Base-by-base conservation (phyloP, 768 basidiomycete species). In the Russula griseocarnosa region DNA sequence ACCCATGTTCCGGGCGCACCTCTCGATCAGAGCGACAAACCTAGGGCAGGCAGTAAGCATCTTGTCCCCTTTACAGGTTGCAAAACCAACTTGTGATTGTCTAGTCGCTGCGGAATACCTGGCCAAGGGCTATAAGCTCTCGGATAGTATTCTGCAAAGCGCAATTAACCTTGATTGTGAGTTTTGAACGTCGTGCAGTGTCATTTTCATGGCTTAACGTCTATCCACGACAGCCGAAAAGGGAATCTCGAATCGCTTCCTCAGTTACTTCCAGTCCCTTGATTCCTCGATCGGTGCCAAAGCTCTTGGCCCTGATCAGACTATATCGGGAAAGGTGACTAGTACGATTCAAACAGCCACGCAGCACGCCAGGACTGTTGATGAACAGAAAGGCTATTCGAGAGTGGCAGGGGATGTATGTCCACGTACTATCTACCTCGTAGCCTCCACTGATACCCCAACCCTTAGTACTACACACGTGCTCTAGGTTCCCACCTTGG, bases 41-140 rank as follows among this genome's bases (percentile, higher is more conserved):
- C 96, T 1, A 79, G 90, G 34, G 89, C 90, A 20, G 91, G 86
- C 51, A 92, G 89, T 90, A 69, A 70, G 86, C 76, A 7, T 1
- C 20, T 22, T 42, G 42, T 38, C 51, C 11, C 32, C 18, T 24
- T 20, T 18, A 18, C 49, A 13, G 26, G 14, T 34, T 34, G 28
- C 32, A 28, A 47, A 20, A 62, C 61, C 36, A 46, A 28, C 40
- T 44, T 18, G 5, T 47, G 3, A 9, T 8, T 32, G 66, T 62
- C 65, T 72, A 85, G 92, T 97, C 70, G 89, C 90, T 30, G 95
- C 96, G 32, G 96, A 98, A 74, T 93, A 95, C 74, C 83, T 99
- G 51, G 93, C 96, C 1, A 86, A 84, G 71, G 97, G 96, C 1
- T 98, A 98, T 76, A 71, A 71, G 56, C 81, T 98, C 30, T 85